Percentiles rank a stretch among this genome's conserved stretches.
These are phyloP conservation scores for Pestalotiopsis sp. DNA, from an alignment of 2,329 filamentous ascomycete genomes.

Conservation along the genomic window DNA sequence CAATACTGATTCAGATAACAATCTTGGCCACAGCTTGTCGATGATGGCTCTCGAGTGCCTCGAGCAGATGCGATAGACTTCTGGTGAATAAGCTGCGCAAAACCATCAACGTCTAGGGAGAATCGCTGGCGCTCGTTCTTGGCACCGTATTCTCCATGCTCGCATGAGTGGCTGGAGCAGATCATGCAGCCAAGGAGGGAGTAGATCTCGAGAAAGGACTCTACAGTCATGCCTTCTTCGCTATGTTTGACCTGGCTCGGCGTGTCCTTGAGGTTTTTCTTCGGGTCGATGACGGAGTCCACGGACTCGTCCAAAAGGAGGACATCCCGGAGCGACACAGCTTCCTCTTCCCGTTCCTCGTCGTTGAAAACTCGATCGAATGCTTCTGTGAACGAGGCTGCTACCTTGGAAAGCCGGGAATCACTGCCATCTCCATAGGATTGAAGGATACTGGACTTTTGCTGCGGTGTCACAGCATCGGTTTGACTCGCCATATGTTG, in stretches of 20 bases:
- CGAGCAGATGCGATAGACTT: constrained; percentile 25
- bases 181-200: constrained; percentile 60
- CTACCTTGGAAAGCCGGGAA: constrained; percentile 46
- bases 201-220: constrained; percentile 56
- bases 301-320: constrained; percentile 56
- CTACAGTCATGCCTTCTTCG: constrained; percentile 41
- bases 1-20: constrained; percentile 45
- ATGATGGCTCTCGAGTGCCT: constrained; percentile 35
- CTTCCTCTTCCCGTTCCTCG: constrained; percentile 32
- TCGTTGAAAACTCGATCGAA: constrained; percentile 59
- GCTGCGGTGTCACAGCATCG: constrained; percentile 54
- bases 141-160: constrained; percentile 61
- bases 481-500: constrained; percentile 53
- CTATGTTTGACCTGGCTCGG: constrained; percentile 35
- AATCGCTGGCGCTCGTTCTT: constrained; percentile 57
- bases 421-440: constrained; percentile 46
- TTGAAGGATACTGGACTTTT: constrained; percentile 54
- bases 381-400: constrained; percentile 56
- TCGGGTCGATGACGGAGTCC: constrained; percentile 56
- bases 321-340: constrained; percentile 54
- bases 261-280: constrained; percentile 53
- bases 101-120: constrained; percentile 47
- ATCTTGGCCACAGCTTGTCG: constrained; percentile 33
- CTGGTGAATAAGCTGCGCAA: constrained; percentile 36
- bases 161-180: constrained; percentile 62